Base-by-base conservation (phyloP, 2,329 filamentous ascomycete genomes). In the Aspergillus felis region DNA sequence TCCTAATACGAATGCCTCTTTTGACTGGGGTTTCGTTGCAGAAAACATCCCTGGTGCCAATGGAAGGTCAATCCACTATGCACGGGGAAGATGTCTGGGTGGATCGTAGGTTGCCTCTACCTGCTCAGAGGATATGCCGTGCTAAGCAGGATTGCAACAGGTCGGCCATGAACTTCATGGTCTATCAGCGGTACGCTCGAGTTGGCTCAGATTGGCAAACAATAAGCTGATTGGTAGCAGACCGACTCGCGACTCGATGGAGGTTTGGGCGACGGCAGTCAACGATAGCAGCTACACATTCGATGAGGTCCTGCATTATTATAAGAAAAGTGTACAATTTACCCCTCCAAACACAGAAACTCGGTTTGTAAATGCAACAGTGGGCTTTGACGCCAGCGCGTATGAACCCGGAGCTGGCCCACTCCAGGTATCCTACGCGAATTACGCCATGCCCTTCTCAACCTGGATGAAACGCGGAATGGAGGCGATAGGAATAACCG, bases 241-340 rank as follows among this genome's bases (percentile, higher is more conserved):
- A 71, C 42, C 49, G 58, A 6, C 25, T 4, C 25, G 25, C 25
- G 25, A 25, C 25, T 25, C 25, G 25, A 25, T 25, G 25, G 25
- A 25, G 25, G 25, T 25, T 25, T 25, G 25, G 25, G 25, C 25
- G 25, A 25, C 25, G 1, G 25, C 25, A 25, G 25, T 25, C 25
- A 25, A 25, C 25, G 25, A 25, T 25, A 25, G 25, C 25, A 67
- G 63, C 48, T 74, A 70, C 20, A 58, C 55, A 3, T 73, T 62
- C 25, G 62, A 70, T 1, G 59, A 66, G 2, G 51, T 66, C 1
- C 53, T 68, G 10, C 68, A 67, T 1, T 73, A 62, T 42, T 71
- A 65, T 51, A 54, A 71, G 48, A 68, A 66, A 49, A 69, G 61
- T 12, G 50, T 66, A 7, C 54, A 64, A 10, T 73, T 72, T 51